Conservation (phyloP, 768 basidiomycete genomes). For the Xerocomellus chrysenteron region DNA sequence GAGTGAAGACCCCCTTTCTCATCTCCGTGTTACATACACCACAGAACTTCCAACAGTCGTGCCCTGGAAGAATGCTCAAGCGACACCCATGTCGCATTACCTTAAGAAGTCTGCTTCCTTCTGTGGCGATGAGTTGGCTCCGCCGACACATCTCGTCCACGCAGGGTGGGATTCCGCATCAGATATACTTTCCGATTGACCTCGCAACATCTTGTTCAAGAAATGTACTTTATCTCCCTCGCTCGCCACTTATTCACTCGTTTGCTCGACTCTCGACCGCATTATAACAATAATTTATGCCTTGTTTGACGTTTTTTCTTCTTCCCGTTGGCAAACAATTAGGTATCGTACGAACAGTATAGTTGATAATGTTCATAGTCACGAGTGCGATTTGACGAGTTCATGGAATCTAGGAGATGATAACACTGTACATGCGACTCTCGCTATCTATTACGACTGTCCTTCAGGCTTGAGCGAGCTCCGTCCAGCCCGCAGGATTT, state of each 20-base stretch:
- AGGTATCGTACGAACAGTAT: conserved; percentile 30
- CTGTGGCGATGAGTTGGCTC: conserved; percentile 36
- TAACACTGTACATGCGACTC: conserved; percentile 15
- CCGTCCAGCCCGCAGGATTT: conserved; percentile 87
- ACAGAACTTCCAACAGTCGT: conserved; percentile 33
- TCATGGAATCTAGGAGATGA: conserved; percentile 19
- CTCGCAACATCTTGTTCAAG: conserved; percentile 6
- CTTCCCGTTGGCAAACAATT: conserved; percentile 11
- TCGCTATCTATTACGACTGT: conserved; percentile 41
- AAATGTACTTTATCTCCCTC: conserved; percentile 27
- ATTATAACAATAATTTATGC: conserved; percentile 30
- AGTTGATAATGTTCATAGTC: conserved; percentile 33
- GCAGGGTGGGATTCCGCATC: conserved; percentile 60
- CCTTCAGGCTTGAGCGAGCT: conserved; percentile 86
- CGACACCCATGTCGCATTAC: conserved; percentile 37
- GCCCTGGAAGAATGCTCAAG: conserved; percentile 35
- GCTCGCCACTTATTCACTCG: conserved; percentile 16
- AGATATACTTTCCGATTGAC: conserved; percentile 38
- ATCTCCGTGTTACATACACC: conserved; percentile 38
- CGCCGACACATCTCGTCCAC: conserved; percentile 51
- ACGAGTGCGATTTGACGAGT: conserved; percentile 11
- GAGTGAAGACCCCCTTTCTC: conserved; percentile 35
- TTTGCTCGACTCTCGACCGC: conserved; percentile 17
- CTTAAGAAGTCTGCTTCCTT: conserved; percentile 42
- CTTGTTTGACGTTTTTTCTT: conserved; percentile 10